phyloP scores from a whole-genome alignment of 1,284 basidiomycete species.

The Puccinia polysora region DNA sequence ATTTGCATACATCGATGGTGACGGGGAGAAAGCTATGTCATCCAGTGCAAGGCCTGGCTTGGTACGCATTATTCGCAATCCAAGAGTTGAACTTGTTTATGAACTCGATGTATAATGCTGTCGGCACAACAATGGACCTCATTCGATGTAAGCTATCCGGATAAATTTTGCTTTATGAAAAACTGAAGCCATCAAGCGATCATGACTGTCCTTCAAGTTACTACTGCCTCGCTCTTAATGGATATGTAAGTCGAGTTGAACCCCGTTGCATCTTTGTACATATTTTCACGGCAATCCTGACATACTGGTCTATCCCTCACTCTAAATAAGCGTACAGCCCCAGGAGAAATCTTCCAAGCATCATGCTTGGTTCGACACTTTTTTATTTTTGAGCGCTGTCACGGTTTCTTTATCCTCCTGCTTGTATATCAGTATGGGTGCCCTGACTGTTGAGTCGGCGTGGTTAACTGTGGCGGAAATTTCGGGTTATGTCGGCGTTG shows the following conservation, averaged over 20 bases:
- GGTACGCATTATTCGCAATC: slow-evolving; percentile 9
- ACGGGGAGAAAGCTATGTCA: slow-evolving; percentile 13
- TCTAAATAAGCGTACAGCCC: slow-evolving; percentile 10
- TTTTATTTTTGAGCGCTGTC: slow-evolving; percentile 18
- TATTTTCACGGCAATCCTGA: background rate
- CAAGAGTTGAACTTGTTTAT: slow-evolving; percentile 24
- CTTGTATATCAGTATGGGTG: slow-evolving; percentile 3
- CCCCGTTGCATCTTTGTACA: background rate
- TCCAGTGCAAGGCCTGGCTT: slow-evolving; percentile 1
- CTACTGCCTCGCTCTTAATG: slow-evolving; percentile 27
- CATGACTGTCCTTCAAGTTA: background rate
- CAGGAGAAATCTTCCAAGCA: background rate
- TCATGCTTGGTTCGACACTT: background rate
- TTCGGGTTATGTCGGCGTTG: background rate
- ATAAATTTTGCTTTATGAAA: background rate
- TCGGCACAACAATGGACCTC: slow-evolving; percentile 11
- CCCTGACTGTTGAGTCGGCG: background rate
- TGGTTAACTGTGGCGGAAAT: slow-evolving; percentile 28
- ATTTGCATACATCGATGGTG: too few relatives aligned
- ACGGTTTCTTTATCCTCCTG: slow-evolving; percentile 17
- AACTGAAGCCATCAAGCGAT: background rate
- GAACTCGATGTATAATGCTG: slow-evolving; percentile 13
- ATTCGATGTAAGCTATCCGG: background rate
- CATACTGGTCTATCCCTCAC: too few relatives aligned
- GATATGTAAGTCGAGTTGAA: slow-evolving; percentile 21